These are phyloP conservation scores for Nannizzia gypsea DNA, from an alignment of 2,329 filamentous ascomycete genomes.

Conservation along the genomic window DNA sequence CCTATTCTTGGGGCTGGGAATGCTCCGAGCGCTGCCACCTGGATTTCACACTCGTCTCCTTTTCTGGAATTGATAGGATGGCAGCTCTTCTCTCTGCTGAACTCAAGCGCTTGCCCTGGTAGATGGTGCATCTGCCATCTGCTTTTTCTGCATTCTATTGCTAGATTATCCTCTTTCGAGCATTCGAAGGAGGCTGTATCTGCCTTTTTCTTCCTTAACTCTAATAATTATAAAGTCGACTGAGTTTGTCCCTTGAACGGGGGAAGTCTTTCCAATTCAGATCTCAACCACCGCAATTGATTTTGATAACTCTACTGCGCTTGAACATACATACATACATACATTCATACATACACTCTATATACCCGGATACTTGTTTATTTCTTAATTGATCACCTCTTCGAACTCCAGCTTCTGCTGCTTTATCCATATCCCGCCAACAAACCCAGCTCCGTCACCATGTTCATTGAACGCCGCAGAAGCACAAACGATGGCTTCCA, in stretches of 20 bases:
- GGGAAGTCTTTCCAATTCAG: background rate
- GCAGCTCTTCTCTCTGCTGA: background rate
- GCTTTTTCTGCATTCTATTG: background rate
- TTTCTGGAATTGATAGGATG: slow-evolving; percentile 1
- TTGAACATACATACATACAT: background rate
- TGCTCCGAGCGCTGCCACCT: background rate
- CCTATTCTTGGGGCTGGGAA: background rate
- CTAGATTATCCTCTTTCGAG: background rate
- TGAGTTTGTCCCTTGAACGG: background rate
- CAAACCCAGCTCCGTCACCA: background rate
- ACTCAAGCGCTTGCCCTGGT: background rate
- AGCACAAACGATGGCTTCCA: background rate
- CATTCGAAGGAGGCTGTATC: background rate
- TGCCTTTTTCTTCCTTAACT: background rate
- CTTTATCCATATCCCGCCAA: background rate
- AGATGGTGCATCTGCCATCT: background rate
- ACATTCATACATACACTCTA: too few relatives aligned
- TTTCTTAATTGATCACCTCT: too few relatives aligned
- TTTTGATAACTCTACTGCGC: background rate
- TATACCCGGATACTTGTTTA: background rate
- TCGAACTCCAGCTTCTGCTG: too few relatives aligned
- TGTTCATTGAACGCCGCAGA: background rate
- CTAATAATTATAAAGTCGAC: slow-evolving; percentile 5
- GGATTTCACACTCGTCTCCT: background rate
- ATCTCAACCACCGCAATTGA: background rate